A percentile compares a stretch with the other conserved stretches of the same genome.
Evolutionary conservation across 352 stramenopile genomes (phyloP).

Genomic region (Pythium phragmiticola): DNA sequence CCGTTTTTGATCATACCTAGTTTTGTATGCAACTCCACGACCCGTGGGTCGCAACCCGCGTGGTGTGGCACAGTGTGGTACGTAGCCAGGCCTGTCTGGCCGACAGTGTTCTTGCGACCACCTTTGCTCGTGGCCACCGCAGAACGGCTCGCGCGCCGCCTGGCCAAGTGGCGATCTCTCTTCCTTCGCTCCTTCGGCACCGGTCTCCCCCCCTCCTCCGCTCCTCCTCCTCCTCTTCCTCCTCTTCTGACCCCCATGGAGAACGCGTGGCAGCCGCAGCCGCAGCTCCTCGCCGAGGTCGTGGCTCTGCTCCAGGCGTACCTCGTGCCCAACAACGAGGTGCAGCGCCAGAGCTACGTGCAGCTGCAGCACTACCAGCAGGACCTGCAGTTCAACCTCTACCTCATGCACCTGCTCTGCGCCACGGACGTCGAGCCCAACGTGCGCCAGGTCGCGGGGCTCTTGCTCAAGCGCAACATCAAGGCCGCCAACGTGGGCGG

Average conservation of each 20-base stretch:
- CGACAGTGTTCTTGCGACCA: conserved; percentile 15
- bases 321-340: conserved; percentile 83
- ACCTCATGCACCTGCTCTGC: conserved; percentile 85
- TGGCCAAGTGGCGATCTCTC: background rate
- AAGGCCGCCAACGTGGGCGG: conserved; percentile 68
- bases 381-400: conserved; percentile 89
- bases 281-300: conserved; percentile 70
- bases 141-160: conserved; percentile 15
- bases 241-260: conserved; percentile 25
- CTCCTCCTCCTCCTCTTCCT: background rate
- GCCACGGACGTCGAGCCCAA: conserved; percentile 50
- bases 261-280: conserved; percentile 75
- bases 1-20: background rate
- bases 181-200: background rate
- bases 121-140: conserved; percentile 20
- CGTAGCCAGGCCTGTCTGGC: background rate
- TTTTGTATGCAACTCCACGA: background rate
- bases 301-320: conserved; percentile 77
- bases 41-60: conserved; percentile 6
- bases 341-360: conserved; percentile 81
- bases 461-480: conserved; percentile 88
- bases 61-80: conserved; percentile 32
- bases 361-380: conserved; percentile 86
- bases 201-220: background rate
- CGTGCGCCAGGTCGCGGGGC: conserved; percentile 73